Base-by-base conservation (phyloP, 371 early-diverging fungal species). In the Mortierella sp. region DNA sequence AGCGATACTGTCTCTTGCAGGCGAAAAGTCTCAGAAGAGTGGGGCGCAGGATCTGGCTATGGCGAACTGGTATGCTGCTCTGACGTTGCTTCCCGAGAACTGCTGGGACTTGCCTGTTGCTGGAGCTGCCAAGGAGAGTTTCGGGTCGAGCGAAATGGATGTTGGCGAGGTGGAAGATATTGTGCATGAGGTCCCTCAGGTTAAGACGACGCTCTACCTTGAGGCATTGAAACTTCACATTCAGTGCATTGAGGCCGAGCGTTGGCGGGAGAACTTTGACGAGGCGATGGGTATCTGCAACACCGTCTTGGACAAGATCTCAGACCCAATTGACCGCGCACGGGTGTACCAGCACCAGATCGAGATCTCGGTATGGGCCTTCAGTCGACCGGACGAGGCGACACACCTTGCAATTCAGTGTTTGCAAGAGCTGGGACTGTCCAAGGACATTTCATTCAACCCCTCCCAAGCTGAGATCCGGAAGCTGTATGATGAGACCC, bases 1-100 rank as follows among this genome's bases (percentile, higher is more conserved):
- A n/a, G 41, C 27, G 24, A 75, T 86, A 35, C 71, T 82, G 11
- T 72, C 82, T 16, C 35, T 65, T 16, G 83, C 83, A 11, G 83
- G 83, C 12, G 83, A 83, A 63, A 83, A 79, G 70, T 79, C 79
- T 8, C 83, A 83, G 49, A 83, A 76, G 76, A 83, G 79, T 55
- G 83, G 83, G 0, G 83, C 83, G 4, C 83, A 83, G 65, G 83
- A 83, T n/a, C 76, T 76, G 71, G 79, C 83, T 0, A 51, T 79
- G 29, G 56, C 65, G 12, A 74, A 73, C 65, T 83, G 83, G 83
- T 51, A 76, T 32, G 83, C 83, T 4, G 83, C 83, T 4, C 5
- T 83, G 74, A 60, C 55, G 14, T 43, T 83, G 14, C 70, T 83
- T 27, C 83, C 83, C 0, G 71, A 76, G 49, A 74, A 63, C 27